Conservation (phyloP, 306 rosid species). For the Vigna radiata region DNA sequence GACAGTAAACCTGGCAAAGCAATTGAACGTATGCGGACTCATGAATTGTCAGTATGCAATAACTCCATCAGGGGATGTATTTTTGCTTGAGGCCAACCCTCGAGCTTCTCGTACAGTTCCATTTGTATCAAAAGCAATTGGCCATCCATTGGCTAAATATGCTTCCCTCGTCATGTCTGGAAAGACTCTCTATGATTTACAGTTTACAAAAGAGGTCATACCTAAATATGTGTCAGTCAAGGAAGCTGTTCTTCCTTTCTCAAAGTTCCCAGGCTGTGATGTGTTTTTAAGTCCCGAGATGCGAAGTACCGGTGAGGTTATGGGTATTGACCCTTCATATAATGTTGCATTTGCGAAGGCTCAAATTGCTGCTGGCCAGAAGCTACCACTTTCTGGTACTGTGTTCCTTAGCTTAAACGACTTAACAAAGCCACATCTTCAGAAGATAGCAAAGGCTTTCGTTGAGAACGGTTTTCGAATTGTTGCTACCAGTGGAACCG, state of each 20-base stretch:
- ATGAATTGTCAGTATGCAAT: slow-evolving; percentile 99
- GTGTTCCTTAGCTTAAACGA: slow-evolving; percentile 93
- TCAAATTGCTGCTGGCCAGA: slow-evolving; percentile 92
- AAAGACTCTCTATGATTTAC: slow-evolving; percentile 77
- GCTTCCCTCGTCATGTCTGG: slow-evolving; percentile 99
- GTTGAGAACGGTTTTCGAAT: slow-evolving; percentile 68
- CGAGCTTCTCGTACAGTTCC: slow-evolving; percentile 96
- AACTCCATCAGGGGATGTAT: slow-evolving; percentile 73
- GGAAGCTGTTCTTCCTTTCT: slow-evolving; percentile 98
- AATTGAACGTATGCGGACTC: slow-evolving; percentile 86
- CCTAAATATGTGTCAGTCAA: slow-evolving; percentile 89
- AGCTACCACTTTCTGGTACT: slow-evolving; percentile 81
- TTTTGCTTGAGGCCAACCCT: slow-evolving; percentile 96
- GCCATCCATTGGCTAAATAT: slow-evolving; percentile 95
- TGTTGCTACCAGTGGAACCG: slow-evolving; percentile 93
- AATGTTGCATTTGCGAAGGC: slow-evolving; percentile 96
- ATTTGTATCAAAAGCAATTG: slow-evolving; percentile 96
- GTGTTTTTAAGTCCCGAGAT: slow-evolving; percentile 96
- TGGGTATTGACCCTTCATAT: slow-evolving; percentile 85
- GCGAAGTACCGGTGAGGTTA: slow-evolving; percentile 99
- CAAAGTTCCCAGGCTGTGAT: slow-evolving; percentile 92
- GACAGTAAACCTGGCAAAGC: slow-evolving; percentile 85
- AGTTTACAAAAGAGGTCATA: slow-evolving; percentile 82
- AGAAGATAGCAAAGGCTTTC: slow-evolving; percentile 80
- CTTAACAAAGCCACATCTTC: slow-evolving; percentile 83